A percentile compares a stretch with the other conserved stretches of the same genome.
phyloP scores from a whole-genome alignment of 1,139 yeast species.

The Saccharomyces hybrid region DNA sequence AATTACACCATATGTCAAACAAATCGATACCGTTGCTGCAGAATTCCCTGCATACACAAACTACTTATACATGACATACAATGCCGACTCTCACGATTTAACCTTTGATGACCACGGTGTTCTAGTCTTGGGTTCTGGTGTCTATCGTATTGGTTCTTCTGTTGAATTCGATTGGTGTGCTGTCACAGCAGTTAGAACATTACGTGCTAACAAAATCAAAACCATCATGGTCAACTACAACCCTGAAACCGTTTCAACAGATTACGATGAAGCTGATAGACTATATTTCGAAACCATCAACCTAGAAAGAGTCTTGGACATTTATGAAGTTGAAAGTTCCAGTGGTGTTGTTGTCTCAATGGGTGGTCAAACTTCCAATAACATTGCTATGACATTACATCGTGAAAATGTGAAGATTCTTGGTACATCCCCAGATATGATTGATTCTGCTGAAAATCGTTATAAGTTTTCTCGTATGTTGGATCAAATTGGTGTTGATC shows the following conservation, averaged over 20 bases:
- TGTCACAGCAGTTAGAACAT: slow-evolving; percentile 87
- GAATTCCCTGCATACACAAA: slow-evolving; percentile 97
- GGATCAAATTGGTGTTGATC: slow-evolving; percentile 95
- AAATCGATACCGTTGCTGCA: slow-evolving; percentile 97
- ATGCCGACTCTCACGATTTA: slow-evolving; percentile 85
- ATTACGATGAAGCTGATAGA: slow-evolving; percentile 96
- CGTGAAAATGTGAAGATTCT: slow-evolving; percentile 92
- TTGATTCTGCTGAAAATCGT: slow-evolving; percentile 96
- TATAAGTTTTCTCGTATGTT: slow-evolving; percentile 97
- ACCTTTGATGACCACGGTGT: slow-evolving; percentile 78
- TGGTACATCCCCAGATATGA: slow-evolving; percentile 98
- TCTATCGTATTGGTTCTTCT: slow-evolving; percentile 88
- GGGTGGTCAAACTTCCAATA: slow-evolving; percentile 99
- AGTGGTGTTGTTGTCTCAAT: slow-evolving; percentile 91
- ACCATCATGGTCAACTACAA: slow-evolving; percentile 96
- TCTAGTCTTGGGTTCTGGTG: slow-evolving; percentile 90
- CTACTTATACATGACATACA: slow-evolving; percentile 90
- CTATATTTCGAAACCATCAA: slow-evolving; percentile 93
- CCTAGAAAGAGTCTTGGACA: slow-evolving; percentile 90
- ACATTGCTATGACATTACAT: slow-evolving; percentile 87
- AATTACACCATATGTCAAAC: slow-evolving; percentile 87
- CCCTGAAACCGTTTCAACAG: slow-evolving; percentile 97
- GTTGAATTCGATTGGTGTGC: slow-evolving; percentile 97
- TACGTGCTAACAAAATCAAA: slow-evolving; percentile 78
- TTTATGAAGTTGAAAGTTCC: slow-evolving; percentile 86